Evolutionary conservation across 116 monocot genomes (phyloP).

Genomic region (Posidonia oceanica): DNA sequence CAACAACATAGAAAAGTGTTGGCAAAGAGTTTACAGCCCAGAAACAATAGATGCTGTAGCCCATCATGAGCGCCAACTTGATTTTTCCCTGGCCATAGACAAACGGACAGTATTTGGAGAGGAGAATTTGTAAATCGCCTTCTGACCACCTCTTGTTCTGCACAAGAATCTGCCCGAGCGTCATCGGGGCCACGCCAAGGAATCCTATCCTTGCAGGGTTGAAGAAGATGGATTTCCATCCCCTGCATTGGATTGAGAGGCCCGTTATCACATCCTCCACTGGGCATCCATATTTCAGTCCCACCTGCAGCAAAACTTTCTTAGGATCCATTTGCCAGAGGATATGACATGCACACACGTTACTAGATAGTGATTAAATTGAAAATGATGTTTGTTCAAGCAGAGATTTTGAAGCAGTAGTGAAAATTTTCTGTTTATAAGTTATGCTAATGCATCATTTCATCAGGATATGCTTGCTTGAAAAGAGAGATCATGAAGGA

Average conservation of each 20-base stretch:
- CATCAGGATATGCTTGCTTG: too few species aligned
- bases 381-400: not conserved
- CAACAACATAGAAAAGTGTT: constrained; percentile 20
- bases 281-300: constrained; percentile 32
- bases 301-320: constrained; percentile 29
- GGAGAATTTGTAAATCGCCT: constrained; percentile 44
- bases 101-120: constrained; percentile 42
- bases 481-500: not conserved
- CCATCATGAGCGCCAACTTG: constrained; percentile 23
- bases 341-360: not conserved
- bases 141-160: constrained; percentile 77
- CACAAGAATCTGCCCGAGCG: constrained; percentile 32
- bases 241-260: constrained; percentile 34
- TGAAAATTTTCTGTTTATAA: not conserved
- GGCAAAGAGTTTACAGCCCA: constrained; percentile 33
- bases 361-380: too few species aligned
- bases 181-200: constrained; percentile 41
- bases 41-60: constrained; percentile 23
- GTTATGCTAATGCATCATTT: too few species aligned
- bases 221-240: constrained; percentile 38
- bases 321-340: not conserved
- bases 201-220: constrained; percentile 36
- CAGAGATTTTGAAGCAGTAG: not conserved
- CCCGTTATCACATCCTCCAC: constrained; percentile 49
- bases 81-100: constrained; percentile 21